These are phyloP conservation scores for Sparassis latifolia DNA, from an alignment of 1,284 basidiomycete genomes.

Conservation along the genomic window DNA sequence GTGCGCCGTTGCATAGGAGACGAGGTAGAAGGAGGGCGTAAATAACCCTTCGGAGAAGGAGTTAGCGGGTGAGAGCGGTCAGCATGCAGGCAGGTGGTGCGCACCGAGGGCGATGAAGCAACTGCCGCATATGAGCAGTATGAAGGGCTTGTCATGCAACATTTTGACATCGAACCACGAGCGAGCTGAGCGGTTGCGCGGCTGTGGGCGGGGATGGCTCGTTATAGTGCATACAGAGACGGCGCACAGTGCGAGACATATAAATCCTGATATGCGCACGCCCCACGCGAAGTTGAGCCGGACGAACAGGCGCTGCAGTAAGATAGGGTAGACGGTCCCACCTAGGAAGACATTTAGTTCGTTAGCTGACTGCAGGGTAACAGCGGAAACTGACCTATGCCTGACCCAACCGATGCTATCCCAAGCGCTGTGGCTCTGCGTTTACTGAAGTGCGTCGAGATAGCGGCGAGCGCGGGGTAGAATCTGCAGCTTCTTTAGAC, in stretches of 20 bases:
- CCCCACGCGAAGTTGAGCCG: conserved; percentile 56
- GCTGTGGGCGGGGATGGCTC: conserved; percentile 14
- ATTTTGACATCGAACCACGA: conserved; percentile 22
- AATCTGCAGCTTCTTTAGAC: conserved; percentile 13
- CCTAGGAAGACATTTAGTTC: conserved; percentile 29
- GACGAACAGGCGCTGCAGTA: conserved; percentile 52
- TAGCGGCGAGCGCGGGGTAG: conserved; percentile 21
- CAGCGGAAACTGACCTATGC: conserved; percentile 14
- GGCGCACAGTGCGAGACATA: conserved; percentile 24
- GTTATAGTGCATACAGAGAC: conserved; percentile 23
- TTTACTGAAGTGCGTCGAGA: conserved; percentile 46
- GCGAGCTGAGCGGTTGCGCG: conserved; percentile 4
- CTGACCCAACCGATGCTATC: conserved; percentile 34
- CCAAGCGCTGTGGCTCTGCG: conserved; percentile 50
- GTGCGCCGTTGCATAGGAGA: conserved; percentile 17
- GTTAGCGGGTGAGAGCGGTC: background rate
- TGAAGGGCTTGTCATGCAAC: conserved; percentile 25
- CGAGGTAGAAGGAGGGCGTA: conserved; percentile 39
- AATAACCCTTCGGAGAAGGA: conserved; percentile 38
- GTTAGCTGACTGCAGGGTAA: no score
- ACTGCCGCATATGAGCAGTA: conserved; percentile 23
- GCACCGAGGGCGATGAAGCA: conserved; percentile 27
- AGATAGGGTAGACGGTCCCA: conserved; percentile 61
- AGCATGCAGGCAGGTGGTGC: background rate
- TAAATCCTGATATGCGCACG: conserved; percentile 33